A percentile compares a stretch with the other conserved stretches of the same genome.
Conservation (phyloP, 805 yeast species). For the Limtongia smithiae region DNA sequence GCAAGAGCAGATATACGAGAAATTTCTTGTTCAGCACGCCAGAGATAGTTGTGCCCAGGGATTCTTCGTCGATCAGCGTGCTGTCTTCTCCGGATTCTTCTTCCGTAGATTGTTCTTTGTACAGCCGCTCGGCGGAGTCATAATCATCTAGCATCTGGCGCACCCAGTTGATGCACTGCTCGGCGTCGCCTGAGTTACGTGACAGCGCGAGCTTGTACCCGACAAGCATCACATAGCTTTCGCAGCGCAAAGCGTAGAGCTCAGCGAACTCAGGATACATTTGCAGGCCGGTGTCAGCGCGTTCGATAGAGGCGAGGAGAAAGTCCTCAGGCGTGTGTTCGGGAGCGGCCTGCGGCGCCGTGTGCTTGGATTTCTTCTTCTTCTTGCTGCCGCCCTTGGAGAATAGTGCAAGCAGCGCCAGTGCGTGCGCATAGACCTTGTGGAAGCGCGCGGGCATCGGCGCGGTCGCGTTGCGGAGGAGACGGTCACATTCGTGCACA, state of each 20-base stretch:
- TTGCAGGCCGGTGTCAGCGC: slow-evolving; percentile 57
- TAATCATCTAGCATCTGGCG: slow-evolving; percentile 27
- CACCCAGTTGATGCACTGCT: slow-evolving; percentile 37
- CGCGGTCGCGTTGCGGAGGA: slow-evolving; percentile 43
- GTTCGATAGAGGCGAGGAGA: slow-evolving; percentile 69
- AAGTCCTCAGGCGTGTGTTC: slow-evolving; percentile 49
- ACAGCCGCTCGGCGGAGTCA: slow-evolving; percentile 7
- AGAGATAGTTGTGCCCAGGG: background rate
- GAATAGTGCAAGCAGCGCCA: slow-evolving; percentile 36
- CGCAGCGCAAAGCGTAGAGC: slow-evolving; percentile 52
- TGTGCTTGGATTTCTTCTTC: slow-evolving; percentile 24
- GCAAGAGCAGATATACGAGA: background rate
- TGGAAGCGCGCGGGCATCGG: slow-evolving; percentile 49
- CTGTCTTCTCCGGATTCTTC: background rate
- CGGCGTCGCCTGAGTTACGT: slow-evolving; percentile 32
- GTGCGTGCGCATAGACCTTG: slow-evolving; percentile 67
- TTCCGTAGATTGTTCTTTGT: background rate
- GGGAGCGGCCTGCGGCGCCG: slow-evolving; percentile 23
- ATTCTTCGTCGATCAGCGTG: background rate
- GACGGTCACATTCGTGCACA: slow-evolving; percentile 86
- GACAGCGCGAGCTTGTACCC: slow-evolving; percentile 35
- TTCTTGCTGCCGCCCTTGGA: slow-evolving; percentile 29
- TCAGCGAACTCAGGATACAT: slow-evolving; percentile 46
- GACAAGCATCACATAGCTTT: slow-evolving; percentile 44
- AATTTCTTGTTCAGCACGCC: background rate